Conservation (phyloP, 306 rosid genomes). For the Lathyrus aphaca region DNA sequence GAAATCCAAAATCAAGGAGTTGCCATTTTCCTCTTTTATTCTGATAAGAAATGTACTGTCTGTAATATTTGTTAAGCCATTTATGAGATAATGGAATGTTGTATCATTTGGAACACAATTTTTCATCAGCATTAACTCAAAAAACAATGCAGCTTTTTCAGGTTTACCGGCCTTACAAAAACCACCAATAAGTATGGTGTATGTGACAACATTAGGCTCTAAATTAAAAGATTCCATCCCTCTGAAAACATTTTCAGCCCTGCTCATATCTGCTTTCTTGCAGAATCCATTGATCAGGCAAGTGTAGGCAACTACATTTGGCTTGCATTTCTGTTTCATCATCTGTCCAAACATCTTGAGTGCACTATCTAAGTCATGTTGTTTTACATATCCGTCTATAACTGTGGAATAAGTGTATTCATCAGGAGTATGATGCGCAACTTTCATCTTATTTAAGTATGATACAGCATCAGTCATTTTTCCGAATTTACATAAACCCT, state of each 20-base stretch:
- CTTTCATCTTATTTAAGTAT: constrained; percentile 57
- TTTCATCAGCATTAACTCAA: constrained; percentile 74
- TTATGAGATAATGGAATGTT: constrained; percentile 70
- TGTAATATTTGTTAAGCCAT: constrained; percentile 62
- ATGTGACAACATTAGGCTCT: constrained; percentile 82
- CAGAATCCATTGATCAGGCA: constrained; percentile 80
- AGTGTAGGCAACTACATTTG: constrained; percentile 77
- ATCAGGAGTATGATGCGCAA: constrained; percentile 55
- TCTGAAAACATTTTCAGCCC: constrained; percentile 62
- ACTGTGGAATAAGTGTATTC: constrained; percentile 76
- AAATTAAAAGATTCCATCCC: constrained; percentile 64
- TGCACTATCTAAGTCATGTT: constrained; percentile 58
- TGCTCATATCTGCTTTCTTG: constrained; percentile 49
- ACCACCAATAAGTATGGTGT: constrained; percentile 69
- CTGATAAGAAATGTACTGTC: constrained; percentile 24
- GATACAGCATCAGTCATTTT: constrained; percentile 67
- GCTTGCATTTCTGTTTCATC: constrained; percentile 64
- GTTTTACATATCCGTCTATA: constrained; percentile 81
- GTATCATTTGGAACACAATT: constrained; percentile 71
- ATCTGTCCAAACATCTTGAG: constrained; percentile 66
- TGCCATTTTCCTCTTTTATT: constrained; percentile 38
- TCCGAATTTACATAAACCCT: constrained; percentile 83
- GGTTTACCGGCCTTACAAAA: constrained; percentile 64
- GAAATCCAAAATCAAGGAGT: constrained; percentile 58
- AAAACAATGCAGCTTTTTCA: constrained; percentile 64